Evolutionary conservation across 2,329 filamentous ascomycete species (phyloP), one percentile per base, ranked within the genome.

Genomic region (Aciculosporium take): DNA sequence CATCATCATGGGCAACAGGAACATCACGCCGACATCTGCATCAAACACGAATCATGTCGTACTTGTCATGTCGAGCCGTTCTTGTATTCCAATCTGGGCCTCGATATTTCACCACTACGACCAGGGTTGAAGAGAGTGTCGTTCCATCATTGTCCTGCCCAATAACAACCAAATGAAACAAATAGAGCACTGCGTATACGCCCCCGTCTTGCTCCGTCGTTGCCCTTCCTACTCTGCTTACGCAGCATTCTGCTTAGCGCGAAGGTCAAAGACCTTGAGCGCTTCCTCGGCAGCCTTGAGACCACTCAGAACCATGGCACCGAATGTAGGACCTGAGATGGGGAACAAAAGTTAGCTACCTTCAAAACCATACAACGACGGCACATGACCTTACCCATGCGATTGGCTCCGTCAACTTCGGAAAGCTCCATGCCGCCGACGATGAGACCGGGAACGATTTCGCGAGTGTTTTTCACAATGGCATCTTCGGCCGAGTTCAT

Each of bases 341-440:
- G 29, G 48, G 33, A 48, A 41, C 1, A 28, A 2, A 2, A 2
- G 8, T 12, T n/a, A 7, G 10, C 1, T 13, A 9, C 9, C 1
- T 12, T 15, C 17, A 3, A n/a, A 21, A 8, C 18, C n/a, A 38
- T 13, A 13, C 5, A 24, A 10, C 15, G 8, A 13, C 2, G 12
- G 8, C 13, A 13, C 17, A 25, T 25, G 1, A 7, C 47, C 61
- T 44, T 53, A 58, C 80, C 88, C 87, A 94, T 94, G 40, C 87
- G 76, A 67, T 93, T 93, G 47, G 85, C 84, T 15, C 86, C 87
- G 55, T 94, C 87, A 25, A 94, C 79, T 64, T 94, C 87, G 45
- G 79, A 84, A 50, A 94, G 68, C 63, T 94, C 87, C 87, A 95
- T 95, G 30, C 87, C 88, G 40, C 87, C 88, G n/a, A 93, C 82